Evolutionary conservation across 768 basidiomycete species (phyloP).

Genomic region (Lentinus tigrinus): DNA sequence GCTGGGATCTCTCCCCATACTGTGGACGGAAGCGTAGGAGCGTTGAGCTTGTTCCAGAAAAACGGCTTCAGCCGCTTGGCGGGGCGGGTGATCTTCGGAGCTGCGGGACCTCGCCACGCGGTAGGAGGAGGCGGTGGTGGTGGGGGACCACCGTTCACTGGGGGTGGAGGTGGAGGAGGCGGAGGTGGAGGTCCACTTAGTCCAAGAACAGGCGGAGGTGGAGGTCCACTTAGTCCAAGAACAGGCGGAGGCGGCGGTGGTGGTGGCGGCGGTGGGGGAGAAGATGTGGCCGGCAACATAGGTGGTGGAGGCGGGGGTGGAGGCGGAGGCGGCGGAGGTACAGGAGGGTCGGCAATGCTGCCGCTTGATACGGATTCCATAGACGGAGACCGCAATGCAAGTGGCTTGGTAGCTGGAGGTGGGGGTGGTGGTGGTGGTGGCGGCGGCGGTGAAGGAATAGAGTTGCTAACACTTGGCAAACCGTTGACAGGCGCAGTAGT

Average conservation of each 20-base stretch:
- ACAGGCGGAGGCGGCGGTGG: slow-evolving; percentile 38
- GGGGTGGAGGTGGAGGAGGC: slow-evolving; percentile 38
- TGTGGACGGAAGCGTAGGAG: slow-evolving; percentile 42
- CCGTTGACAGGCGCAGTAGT: slow-evolving; percentile 9
- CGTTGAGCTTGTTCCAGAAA: slow-evolving; percentile 85
- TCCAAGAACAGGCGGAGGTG: slow-evolving; percentile 25
- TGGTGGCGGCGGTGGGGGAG: slow-evolving; percentile 14
- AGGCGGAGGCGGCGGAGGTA: slow-evolving; percentile 30
- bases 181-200: slow-evolving; percentile 8
- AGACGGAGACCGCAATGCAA: neutral
- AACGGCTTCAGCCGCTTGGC: slow-evolving; percentile 74
- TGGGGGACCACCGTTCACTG: slow-evolving; percentile 27
- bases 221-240: slow-evolving; percentile 19
- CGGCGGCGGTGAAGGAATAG: neutral
- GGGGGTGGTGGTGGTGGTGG: slow-evolving; percentile 1
- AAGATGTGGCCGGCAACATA: slow-evolving; percentile 20
- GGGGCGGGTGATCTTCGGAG: slow-evolving; percentile 38
- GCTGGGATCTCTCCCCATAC: slow-evolving; percentile 68
- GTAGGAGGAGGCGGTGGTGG: slow-evolving; percentile 42
- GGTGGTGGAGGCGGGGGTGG: slow-evolving; percentile 35
- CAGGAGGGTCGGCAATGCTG: slow-evolving; percentile 22
- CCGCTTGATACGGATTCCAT: neutral
- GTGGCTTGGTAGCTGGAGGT: neutral
- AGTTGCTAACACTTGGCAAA: slow-evolving; percentile 1
- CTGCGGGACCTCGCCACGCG: slow-evolving; percentile 1